Percentiles rank a stretch among this genome's conserved stretches.
phyloP scores from a whole-genome alignment of 306 rosid genomes.

The Hippophae rhamnoides region DNA sequence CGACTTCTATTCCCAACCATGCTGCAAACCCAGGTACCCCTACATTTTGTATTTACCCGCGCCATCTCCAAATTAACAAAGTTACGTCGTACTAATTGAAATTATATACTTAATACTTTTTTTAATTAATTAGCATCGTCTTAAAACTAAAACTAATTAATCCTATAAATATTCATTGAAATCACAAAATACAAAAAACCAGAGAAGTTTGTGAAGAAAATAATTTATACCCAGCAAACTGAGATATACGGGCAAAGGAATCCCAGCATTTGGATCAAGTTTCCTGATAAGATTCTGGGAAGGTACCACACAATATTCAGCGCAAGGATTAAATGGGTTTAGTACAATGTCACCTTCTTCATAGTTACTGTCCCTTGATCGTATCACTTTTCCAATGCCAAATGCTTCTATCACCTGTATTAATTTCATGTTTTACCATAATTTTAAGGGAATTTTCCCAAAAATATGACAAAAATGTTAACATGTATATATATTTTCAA shows the following conservation, averaged over 20 bases:
- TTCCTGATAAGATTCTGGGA: constrained; percentile 13
- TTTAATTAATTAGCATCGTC: no score
- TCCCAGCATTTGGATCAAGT: constrained; percentile 25
- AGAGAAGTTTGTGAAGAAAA: no score
- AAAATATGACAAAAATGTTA: background rate
- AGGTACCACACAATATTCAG: constrained; percentile 32
- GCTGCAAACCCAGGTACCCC: constrained; percentile 63
- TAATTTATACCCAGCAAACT: constrained; percentile 29
- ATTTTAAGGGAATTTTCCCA: background rate
- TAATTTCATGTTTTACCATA: background rate
- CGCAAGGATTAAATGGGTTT: constrained; percentile 17
- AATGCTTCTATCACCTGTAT: constrained; percentile 30
- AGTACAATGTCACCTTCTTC: constrained; percentile 35
- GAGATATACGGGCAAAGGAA: constrained; percentile 42
- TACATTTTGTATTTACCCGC: constrained; percentile 1
- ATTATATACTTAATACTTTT: background rate
- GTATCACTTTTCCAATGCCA: constrained; percentile 31
- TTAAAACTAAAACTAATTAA: background rate
- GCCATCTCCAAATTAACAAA: background rate
- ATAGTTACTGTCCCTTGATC: constrained; percentile 30
- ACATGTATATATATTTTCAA: no score
- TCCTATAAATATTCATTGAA: background rate
- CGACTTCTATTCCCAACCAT: constrained; percentile 46
- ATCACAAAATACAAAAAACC: background rate
- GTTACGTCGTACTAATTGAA: background rate